phyloP scores from a whole-genome alignment of 2,329 filamentous ascomycete genomes.

The Lachnellula hyalina region DNA sequence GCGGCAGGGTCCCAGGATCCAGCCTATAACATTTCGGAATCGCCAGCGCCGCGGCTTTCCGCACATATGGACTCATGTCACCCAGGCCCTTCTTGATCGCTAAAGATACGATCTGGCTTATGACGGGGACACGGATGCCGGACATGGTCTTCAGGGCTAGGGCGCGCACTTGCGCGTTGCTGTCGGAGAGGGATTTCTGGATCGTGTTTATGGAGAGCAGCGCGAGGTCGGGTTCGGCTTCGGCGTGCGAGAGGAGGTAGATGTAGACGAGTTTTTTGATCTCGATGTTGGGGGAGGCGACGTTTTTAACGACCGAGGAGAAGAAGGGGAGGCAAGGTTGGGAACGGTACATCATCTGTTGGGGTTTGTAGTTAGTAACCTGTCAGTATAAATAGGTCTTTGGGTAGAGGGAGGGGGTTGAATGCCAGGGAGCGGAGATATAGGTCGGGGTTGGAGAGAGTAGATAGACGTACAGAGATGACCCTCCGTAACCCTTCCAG shows the following conservation, averaged over 20 bases:
- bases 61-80: slow-evolving; percentile 92
- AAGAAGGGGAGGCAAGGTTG: slow-evolving; percentile 90
- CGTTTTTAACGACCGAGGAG: slow-evolving; percentile 97
- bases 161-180: slow-evolving; percentile 83
- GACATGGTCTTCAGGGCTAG: slow-evolving; percentile 96
- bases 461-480: slow-evolving; percentile 63
- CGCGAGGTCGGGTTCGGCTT: slow-evolving; percentile 90
- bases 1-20: slow-evolving; percentile 78
- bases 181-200: slow-evolving; percentile 92
- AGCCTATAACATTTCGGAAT: slow-evolving; percentile 95
- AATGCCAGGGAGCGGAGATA: not conserved
- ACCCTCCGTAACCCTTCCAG: slow-evolving; percentile 87
- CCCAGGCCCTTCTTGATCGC: slow-evolving; percentile 90
- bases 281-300: slow-evolving; percentile 86
- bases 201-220: slow-evolving; percentile 98
- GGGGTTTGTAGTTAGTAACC: not conserved
- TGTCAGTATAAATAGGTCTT: not conserved
- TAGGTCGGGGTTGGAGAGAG: not conserved
- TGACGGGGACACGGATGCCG: slow-evolving; percentile 92
- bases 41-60: slow-evolving; percentile 85
- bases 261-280: slow-evolving; percentile 99
- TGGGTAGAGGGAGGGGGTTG: not conserved
- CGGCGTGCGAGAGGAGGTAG: slow-evolving; percentile 93
- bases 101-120: slow-evolving; percentile 93
- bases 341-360: slow-evolving; percentile 88